Evolutionary conservation across 2,329 filamentous ascomycete genomes (phyloP), one percentile per base, ranked within the genome.

Genomic region (Nigrospora osmanthi): DNA sequence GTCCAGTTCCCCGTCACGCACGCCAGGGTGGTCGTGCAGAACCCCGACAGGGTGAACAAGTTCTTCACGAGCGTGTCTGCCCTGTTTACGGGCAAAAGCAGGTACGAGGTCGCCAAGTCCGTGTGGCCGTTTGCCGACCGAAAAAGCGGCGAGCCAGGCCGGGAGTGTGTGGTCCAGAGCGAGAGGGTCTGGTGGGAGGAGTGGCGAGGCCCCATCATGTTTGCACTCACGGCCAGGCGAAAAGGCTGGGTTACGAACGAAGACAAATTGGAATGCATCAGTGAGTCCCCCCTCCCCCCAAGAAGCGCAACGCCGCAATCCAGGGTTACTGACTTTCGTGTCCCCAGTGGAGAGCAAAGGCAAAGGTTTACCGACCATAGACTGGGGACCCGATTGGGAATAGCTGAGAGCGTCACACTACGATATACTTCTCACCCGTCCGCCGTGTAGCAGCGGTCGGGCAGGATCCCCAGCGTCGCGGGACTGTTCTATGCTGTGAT

Each of bases 141-240:
- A 4, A 63, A 57, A 54, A 70, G 60, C 51, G 73, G 63, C 35
- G 72, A 72, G 49, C 56, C 49, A n/a, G 68, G 57, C 12, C 66
- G 71, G 40, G 59, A 58, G 43, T 77, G 68, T 50, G 64, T 66
- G 3, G 73, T 79, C n/a, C 73, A 77, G 57, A 74, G 67, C 46
- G 75, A 80, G 58, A 73, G 76, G 54, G 66, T 64, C 3, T 80
- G 76, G 75, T 80, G 75, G 70, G 62, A 63, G 41, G 70, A 73
- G 50, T 76, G 72, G 72, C 68, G 60, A 45, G 68, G 71, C 47
- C 62, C 67, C 1, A 67, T 73, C 50, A 62, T 58, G 44, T 65
- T 67, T 48, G 59, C 59, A 19, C 53, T 64, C 32, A 52, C 50
- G n/a, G 58, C 58, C 28, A 66, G 64, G 47, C 58, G 69, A 6